Conservation (phyloP, 1,139 yeast species). For the Kodamaea plutei region DNA sequence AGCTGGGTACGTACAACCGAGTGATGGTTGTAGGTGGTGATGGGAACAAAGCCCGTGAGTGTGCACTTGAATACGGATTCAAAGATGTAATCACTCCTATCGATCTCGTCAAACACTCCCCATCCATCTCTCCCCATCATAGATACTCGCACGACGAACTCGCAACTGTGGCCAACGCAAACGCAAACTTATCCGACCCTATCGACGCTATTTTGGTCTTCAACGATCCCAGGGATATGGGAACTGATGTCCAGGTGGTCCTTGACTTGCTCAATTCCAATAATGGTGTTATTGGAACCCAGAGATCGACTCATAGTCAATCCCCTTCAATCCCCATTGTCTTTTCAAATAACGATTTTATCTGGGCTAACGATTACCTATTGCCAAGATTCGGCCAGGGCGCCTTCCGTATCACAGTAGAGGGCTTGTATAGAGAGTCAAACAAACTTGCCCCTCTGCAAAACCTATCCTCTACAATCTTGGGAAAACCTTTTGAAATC, state of each 20-base stretch:
- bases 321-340: slow-evolving; percentile 73
- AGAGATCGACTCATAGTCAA: slow-evolving; percentile 13
- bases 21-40: slow-evolving; percentile 86
- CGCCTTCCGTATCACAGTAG: slow-evolving; percentile 66
- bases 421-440: slow-evolving; percentile 56
- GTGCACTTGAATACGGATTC: slow-evolving; percentile 80
- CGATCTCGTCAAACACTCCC: slow-evolving; percentile 58
- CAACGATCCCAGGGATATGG: slow-evolving; percentile 90
- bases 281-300: slow-evolving; percentile 64
- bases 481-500: slow-evolving; percentile 81
- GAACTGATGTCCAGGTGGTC: slow-evolving; percentile 77
- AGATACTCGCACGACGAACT: slow-evolving; percentile 48
- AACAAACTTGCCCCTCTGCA: slow-evolving; percentile 42
- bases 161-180: slow-evolving; percentile 36
- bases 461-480: slow-evolving; percentile 50
- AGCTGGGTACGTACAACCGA: slow-evolving; percentile 42
- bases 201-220: slow-evolving; percentile 82
- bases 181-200: slow-evolving; percentile 30
- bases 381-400: slow-evolving; percentile 92
- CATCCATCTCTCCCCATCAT: slow-evolving; percentile 73
- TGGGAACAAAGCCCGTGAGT: slow-evolving; percentile 61
- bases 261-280: slow-evolving; percentile 67
- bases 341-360: slow-evolving; percentile 82
- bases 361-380: slow-evolving; percentile 85
- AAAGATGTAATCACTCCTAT: slow-evolving; percentile 70